Percentiles rank a stretch among this genome's conserved stretches.
phyloP scores from a whole-genome alignment of 345 rosid genomes.

The Psidium friedrichsthalianum region DNA sequence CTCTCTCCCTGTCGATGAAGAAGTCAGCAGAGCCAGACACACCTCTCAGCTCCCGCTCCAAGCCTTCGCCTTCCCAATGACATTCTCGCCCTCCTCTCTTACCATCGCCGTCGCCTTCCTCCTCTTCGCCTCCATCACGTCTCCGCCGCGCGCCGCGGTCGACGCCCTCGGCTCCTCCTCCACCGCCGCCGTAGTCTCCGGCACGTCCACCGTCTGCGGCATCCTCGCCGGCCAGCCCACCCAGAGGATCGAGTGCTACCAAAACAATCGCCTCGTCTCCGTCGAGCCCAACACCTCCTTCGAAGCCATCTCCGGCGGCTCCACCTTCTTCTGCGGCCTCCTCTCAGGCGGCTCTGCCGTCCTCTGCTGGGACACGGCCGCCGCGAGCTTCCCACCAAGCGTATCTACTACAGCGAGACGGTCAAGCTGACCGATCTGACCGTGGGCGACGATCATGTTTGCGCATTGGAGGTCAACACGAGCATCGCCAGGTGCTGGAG shows the following conservation, averaged over 20 bases:
- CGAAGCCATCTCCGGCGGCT: slow-evolving; percentile 41
- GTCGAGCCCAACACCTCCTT: slow-evolving; percentile 33
- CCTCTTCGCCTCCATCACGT: not conserved
- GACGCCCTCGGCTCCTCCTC: slow-evolving; percentile 36
- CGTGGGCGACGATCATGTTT: slow-evolving; percentile 46
- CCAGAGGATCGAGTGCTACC: slow-evolving; percentile 39
- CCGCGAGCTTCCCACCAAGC: slow-evolving; percentile 8
- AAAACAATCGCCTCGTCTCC: slow-evolving; percentile 9
- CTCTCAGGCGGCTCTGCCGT: slow-evolving; percentile 32
- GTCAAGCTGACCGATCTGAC: slow-evolving; percentile 23
- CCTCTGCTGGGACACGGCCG: slow-evolving; percentile 38
- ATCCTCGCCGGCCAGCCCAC: slow-evolving; percentile 26
- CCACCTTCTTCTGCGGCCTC: slow-evolving; percentile 40
- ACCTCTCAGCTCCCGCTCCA: not conserved
- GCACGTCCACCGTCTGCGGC: slow-evolving; percentile 31
- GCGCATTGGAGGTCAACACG: slow-evolving; percentile 34
- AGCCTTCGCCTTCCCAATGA: not conserved
- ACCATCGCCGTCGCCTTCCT: not conserved
- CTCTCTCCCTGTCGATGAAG: not conserved
- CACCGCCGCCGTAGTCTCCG: slow-evolving; percentile 22
- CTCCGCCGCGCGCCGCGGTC: not conserved
- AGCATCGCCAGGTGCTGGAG: slow-evolving; percentile 45
- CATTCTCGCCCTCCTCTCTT: not conserved
- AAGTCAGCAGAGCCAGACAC: not conserved
- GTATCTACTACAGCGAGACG: slow-evolving; percentile 20